These are phyloP conservation scores for Camellia oleifera DNA, from an alignment of 179 eudicot genomes.

Conservation along the genomic window DNA sequence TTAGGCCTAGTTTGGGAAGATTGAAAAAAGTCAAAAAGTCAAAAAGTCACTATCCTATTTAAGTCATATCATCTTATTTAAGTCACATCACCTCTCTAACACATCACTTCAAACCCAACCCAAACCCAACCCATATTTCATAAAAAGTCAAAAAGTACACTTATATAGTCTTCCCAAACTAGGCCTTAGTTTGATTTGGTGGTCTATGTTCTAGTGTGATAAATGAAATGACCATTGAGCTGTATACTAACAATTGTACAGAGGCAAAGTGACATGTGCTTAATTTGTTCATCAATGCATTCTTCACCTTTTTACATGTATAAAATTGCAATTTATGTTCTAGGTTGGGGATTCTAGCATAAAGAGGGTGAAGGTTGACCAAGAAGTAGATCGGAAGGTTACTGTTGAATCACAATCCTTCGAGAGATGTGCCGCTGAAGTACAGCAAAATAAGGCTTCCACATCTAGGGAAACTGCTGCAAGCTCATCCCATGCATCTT, in stretches of 20 bases:
- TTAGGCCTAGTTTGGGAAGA: too few relatives aligned
- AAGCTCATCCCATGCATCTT: constrained; percentile 41
- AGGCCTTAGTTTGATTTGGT: too few relatives aligned
- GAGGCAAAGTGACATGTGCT: not conserved
- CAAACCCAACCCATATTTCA: too few relatives aligned
- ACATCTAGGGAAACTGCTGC: constrained; percentile 39
- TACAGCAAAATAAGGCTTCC: constrained; percentile 35
- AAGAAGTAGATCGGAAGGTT: constrained; percentile 34
- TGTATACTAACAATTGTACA: not conserved
- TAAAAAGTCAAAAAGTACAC: too few relatives aligned
- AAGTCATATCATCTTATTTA: too few relatives aligned
- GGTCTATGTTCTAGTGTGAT: not conserved
- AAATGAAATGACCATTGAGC: not conserved
- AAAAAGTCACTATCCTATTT: too few relatives aligned
- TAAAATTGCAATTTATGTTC: constrained; percentile 22
- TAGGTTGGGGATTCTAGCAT: constrained; percentile 65
- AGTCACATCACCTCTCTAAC: too few relatives aligned
- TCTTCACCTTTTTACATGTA: not conserved
- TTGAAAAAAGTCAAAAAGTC: too few relatives aligned
- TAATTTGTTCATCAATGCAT: not conserved
- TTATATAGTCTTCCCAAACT: too few relatives aligned
- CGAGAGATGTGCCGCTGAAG: constrained; percentile 33
- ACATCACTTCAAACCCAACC: too few relatives aligned
- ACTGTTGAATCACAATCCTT: constrained; percentile 26
- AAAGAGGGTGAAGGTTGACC: constrained; percentile 63